Evolutionary conservation across 164 flowering plant genomes (phyloP), one percentile per base, ranked within the genome.

Genomic region (Chimonanthus praecox): DNA sequence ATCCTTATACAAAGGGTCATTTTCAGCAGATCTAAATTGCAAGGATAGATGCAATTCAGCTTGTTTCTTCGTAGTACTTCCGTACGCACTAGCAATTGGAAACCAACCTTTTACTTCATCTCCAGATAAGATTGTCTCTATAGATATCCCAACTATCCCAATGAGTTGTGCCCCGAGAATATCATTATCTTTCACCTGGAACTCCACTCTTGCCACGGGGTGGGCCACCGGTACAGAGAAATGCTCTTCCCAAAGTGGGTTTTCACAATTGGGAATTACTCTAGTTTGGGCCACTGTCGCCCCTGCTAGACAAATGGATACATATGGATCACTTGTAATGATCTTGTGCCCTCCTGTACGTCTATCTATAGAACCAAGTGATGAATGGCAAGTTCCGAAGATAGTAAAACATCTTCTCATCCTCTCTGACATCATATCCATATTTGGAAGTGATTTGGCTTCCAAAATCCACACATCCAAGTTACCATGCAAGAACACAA

Each of bases 311-410:
- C 89, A 91, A 66, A 91, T 87, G 7, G 92, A 86, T 11, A 91
- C 94, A 62, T 90, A 91, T 75, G 94, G 91, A 71, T 91, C 91
- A 47, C 97, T 91, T 2, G 94, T 91, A 20, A 87, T 91, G 9
- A 81, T 85, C 50, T 77, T 81, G 8, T 72, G 71, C 60, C 60
- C 60, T 18, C 82, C 69, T 6, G 76, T 71, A 47, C 45, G 78
- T 18, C 50, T 73, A 18, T 18, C 65, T 18, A 50, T 74, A 13
- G 58, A 64, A 69, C 64, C 48, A 21, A 77, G 72, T 3, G 86
- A 84, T 64, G 81, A 49, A 18, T 67, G 20, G 74, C 83, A 87
- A 47, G 84, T 7, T 3, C 84, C 84, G 44, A 84, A 77, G 80
- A 85, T 75, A 13, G 82, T 79, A 69, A 87, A 81, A 71, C 85